Evolutionary conservation across 306 rosid species (phyloP).

Genomic region (Elaeagnus macrophylla): DNA sequence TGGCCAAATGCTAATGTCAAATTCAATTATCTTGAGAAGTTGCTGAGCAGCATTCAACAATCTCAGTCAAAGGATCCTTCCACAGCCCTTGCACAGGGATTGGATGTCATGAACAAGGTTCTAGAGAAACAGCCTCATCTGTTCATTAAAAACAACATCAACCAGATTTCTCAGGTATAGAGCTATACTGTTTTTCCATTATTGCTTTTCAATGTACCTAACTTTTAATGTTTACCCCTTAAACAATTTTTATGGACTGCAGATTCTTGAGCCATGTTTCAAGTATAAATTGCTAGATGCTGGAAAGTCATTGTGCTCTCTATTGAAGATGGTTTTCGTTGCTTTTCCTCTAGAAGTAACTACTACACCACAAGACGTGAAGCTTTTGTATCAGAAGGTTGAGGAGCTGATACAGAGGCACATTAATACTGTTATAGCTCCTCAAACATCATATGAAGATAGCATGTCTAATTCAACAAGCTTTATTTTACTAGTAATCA

Average conservation of each 20-base stretch:
- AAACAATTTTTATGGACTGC: not conserved
- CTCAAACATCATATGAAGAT: constrained; percentile 77
- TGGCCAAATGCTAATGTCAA: constrained; percentile 98
- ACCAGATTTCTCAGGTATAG: constrained; percentile 94
- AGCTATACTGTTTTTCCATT: constrained; percentile 11
- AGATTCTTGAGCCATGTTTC: constrained; percentile 99
- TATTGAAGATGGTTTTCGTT: constrained; percentile 87
- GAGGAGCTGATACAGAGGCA: constrained; percentile 89
- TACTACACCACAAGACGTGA: constrained; percentile 70
- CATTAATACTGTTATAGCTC: constrained; percentile 51
- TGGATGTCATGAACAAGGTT: constrained; percentile 99
- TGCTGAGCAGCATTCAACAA: constrained; percentile 93
- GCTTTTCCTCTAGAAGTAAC: constrained; percentile 89
- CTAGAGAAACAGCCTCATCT: constrained; percentile 96
- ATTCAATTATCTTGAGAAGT: constrained; percentile 88
- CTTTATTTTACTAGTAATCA: constrained; percentile 79
- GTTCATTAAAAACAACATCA: constrained; percentile 82
- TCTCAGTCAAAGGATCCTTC: constrained; percentile 98
- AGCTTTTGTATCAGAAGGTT: constrained; percentile 73
- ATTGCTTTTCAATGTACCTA: constrained; percentile 2
- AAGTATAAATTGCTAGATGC: constrained; percentile 84
- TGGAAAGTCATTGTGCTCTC: constrained; percentile 89
- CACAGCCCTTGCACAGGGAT: constrained; percentile 96
- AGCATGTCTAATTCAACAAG: constrained; percentile 65
- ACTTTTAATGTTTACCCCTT: constrained; percentile 7